A percentile compares a stretch with the other conserved stretches of the same genome.
phyloP scores from a whole-genome alignment of 441 rosid species.

The Flueggea neowawraea region DNA sequence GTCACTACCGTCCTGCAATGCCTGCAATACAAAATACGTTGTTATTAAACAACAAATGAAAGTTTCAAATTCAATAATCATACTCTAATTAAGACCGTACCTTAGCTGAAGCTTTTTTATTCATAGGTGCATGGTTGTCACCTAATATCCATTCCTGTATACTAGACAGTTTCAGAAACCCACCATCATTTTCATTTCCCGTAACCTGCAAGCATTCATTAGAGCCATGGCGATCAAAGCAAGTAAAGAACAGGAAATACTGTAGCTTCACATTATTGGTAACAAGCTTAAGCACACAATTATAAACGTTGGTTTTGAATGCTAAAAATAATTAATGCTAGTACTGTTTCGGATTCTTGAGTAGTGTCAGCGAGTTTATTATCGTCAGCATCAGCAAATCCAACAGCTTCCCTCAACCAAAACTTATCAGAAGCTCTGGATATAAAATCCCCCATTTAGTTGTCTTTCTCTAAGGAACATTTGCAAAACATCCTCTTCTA shows the following conservation, averaged over 20 bases:
- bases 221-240: background rate
- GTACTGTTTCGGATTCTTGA: slow-evolving; percentile 43
- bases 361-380: slow-evolving; percentile 20
- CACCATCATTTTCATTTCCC: slow-evolving; percentile 43
- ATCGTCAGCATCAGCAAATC: slow-evolving; percentile 35
- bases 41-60: slow-evolving; percentile 8
- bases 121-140: slow-evolving; percentile 60
- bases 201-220: slow-evolving; percentile 25
- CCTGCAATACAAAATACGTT: slow-evolving; percentile 36
- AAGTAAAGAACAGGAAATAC: background rate
- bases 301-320: background rate
- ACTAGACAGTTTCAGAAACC: slow-evolving; percentile 74
- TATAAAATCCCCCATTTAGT: slow-evolving; percentile 65
- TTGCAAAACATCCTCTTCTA: slow-evolving; percentile 69
- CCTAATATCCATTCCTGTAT: slow-evolving; percentile 76
- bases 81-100: slow-evolving; percentile 23
- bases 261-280: background rate
- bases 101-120: slow-evolving; percentile 69
- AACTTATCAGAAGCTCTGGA: slow-evolving; percentile 73
- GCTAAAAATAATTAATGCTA: background rate
- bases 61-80: background rate
- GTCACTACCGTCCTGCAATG: slow-evolving; percentile 65
- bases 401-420: slow-evolving; percentile 43
- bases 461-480: slow-evolving; percentile 73
- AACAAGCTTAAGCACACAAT: too few species aligned